phyloP scores from a whole-genome alignment of 176 grass and related monocot genomes.

The Oryza nivara region DNA sequence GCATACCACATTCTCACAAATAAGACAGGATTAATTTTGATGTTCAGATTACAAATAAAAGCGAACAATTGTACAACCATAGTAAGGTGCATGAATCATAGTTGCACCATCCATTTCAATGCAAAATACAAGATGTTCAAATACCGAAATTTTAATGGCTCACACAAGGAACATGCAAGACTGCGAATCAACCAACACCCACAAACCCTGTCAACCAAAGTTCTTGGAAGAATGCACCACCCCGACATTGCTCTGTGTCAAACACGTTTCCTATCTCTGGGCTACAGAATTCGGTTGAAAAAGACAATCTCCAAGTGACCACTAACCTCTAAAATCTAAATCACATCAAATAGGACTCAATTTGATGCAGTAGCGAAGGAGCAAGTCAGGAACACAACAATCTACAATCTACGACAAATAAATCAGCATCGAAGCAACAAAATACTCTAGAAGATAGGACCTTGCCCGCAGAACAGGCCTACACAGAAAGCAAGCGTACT shows the following conservation, averaged over 20 bases:
- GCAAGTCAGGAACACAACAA: background rate
- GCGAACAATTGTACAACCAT: background rate
- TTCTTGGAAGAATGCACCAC: background rate
- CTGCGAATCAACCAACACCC: no score
- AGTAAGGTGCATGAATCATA: background rate
- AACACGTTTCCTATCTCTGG: background rate
- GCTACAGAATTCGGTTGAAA: background rate
- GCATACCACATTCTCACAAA: background rate
- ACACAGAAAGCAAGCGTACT: background rate
- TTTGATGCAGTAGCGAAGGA: background rate
- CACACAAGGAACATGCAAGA: background rate
- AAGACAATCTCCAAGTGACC: background rate
- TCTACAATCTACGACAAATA: background rate
- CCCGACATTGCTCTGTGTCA: background rate
- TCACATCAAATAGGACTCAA: background rate
- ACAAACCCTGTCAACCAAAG: background rate
- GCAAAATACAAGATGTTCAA: background rate
- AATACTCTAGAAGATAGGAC: background rate
- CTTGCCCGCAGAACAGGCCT: background rate
- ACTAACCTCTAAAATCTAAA: slow-evolving; percentile 25
- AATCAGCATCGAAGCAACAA: background rate
- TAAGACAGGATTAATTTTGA: slow-evolving; percentile 4
- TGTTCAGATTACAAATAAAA: slow-evolving; percentile 11
- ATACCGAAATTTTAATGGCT: background rate
- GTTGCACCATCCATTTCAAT: background rate